Evolutionary conservation across 2,329 filamentous ascomycete genomes (phyloP), one percentile per base, ranked within the genome.

Genomic region (Blastomyces emzantsi): DNA sequence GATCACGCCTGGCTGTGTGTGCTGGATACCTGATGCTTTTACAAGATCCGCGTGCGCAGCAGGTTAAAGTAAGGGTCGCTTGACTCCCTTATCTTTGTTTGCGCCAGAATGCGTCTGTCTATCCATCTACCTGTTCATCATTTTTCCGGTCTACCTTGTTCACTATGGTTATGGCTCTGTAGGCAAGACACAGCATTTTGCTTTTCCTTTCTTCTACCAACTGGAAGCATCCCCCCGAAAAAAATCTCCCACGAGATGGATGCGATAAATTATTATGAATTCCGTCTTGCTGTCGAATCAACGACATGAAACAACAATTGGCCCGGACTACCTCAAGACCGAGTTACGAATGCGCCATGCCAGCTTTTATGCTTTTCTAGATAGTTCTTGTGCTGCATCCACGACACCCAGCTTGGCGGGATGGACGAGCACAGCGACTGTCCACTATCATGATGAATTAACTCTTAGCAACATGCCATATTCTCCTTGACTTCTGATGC

Each of bases 1-100:
- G 57, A 60, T 22, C 57, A 49, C 43, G 25, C 57, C 25, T n/a
- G 43, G 57, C 41, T 60, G 33, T 49, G 57, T 60, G 57, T 60
- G 57, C 30, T 45, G 17, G 43, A 36, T 60, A 33, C 25, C 47
- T 47, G 8, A 15, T 58, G 19, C 6, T n/a, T 49, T 47, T 1
- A 36, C 7, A 30, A n/a, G 19, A 57, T 22, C 41, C 43, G 43
- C 55, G 33, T 57, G 33, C 54, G 33, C 19, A 43, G 6, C 9
- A 43, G 8, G 41, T 7, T 59, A 45, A 45, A 19, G 43, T 22
- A 13, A 58, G 30, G 30, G 28, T 56, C 52, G 19, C 52, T 19
- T 33, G 52, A 17, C 52, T 41, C 15, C 15, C 15, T 39, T 57
- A 57, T 8, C 3, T 9, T n/a, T 54, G 7, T 54, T 54, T 15